Percentiles rank a stretch among this genome's conserved stretches.
Conservation (phyloP, 306 rosid species). For the Vicia faba region DNA sequence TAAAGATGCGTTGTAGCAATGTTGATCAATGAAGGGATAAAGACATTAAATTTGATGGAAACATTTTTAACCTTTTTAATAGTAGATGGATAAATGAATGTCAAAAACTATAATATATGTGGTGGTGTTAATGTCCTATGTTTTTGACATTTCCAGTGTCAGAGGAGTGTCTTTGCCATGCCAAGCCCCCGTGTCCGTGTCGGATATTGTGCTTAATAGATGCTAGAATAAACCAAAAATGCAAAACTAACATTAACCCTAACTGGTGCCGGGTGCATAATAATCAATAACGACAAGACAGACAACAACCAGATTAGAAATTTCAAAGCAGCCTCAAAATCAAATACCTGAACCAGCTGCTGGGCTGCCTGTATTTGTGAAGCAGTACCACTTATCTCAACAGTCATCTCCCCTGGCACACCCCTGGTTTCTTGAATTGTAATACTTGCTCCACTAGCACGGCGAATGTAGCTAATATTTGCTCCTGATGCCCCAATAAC, state of each 20-base stretch:
- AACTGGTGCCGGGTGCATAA: not conserved
- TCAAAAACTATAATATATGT: too few species aligned
- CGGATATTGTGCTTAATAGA: too few species aligned
- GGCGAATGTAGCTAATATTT: conserved; percentile 65
- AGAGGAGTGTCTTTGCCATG: too few species aligned
- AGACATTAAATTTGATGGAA: too few species aligned
- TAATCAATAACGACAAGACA: conserved; percentile 1
- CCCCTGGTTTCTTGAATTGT: conserved; percentile 71
- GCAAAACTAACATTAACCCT: conserved; percentile 4
- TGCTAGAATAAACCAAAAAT: conserved; percentile 18
- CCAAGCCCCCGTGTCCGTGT: too few species aligned
- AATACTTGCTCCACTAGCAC: conserved; percentile 64
- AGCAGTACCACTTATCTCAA: conserved; percentile 60
- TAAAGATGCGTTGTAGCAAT: too few species aligned
- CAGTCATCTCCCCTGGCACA: conserved; percentile 68
- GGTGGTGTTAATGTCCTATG: too few species aligned
- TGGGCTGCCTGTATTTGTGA: conserved; percentile 63
- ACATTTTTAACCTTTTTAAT: too few species aligned
- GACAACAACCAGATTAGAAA: conserved; percentile 15
- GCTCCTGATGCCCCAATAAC: conserved; percentile 63
- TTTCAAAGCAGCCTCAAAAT: conserved; percentile 28
- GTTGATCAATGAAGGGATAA: too few species aligned
- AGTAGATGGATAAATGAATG: too few species aligned
- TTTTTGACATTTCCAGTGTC: too few species aligned
- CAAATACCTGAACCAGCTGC: conserved; percentile 59